Evolutionary conservation across 495 filamentous ascomycete genomes (phyloP).

Genomic region (Aspergillus sclerotioniger): DNA sequence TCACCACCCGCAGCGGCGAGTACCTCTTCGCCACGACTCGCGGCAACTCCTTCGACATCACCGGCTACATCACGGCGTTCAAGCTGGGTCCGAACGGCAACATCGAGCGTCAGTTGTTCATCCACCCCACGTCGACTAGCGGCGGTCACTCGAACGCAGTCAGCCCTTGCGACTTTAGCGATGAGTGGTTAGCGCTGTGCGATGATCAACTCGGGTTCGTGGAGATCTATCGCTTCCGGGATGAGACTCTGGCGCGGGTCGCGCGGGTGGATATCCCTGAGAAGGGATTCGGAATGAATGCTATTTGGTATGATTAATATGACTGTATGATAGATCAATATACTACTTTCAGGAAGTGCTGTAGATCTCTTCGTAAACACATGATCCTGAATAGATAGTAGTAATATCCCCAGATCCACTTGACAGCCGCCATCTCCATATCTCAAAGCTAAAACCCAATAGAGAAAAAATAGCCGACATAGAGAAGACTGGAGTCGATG

Average conservation of each 20-base stretch:
- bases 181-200: conserved; percentile 81
- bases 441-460: no score
- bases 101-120: conserved; percentile 71
- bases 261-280: conserved; percentile 72
- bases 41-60: conserved; percentile 69
- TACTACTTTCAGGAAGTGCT: no score
- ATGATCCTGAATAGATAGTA: no score
- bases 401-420: no score
- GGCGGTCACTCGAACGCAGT: conserved; percentile 85
- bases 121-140: conserved; percentile 80
- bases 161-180: conserved; percentile 72
- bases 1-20: conserved; percentile 59
- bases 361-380: no score
- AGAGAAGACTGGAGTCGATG: no score
- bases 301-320: conserved; percentile 43
- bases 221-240: conserved; percentile 81
- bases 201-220: conserved; percentile 81
- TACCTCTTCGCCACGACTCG: conserved; percentile 82
- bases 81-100: conserved; percentile 64
- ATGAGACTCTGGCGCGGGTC: conserved; percentile 73
- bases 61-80: conserved; percentile 79
- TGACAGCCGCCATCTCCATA: no score
- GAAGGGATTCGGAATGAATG: conserved; percentile 86
- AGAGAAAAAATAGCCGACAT: no score
- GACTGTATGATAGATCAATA: no score